phyloP scores from a whole-genome alignment of 176 grass and related monocot species.

The Ampelocalamus luodianensis region DNA sequence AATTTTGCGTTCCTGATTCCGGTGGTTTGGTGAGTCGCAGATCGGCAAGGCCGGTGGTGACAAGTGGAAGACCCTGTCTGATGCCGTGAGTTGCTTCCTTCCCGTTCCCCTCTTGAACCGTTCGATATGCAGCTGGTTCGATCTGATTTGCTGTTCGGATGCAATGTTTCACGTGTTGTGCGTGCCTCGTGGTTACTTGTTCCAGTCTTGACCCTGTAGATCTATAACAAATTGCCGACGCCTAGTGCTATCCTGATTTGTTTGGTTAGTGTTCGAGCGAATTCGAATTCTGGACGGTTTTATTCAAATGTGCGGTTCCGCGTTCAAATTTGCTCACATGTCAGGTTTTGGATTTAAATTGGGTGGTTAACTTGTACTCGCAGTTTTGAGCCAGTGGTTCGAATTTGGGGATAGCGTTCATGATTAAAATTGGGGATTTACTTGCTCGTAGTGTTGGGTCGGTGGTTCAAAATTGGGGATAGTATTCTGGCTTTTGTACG shows the following conservation, averaged over 20 bases:
- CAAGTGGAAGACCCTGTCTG: slow-evolving; percentile 89
- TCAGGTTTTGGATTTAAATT: background rate
- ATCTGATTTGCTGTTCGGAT: background rate
- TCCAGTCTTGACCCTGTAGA: background rate
- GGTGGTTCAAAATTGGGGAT: background rate
- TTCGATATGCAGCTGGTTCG: background rate
- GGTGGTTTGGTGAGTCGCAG: slow-evolving; percentile 34
- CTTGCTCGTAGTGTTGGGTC: background rate
- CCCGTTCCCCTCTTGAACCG: background rate
- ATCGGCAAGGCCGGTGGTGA: slow-evolving; percentile 93
- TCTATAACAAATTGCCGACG: background rate
- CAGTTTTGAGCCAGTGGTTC: background rate
- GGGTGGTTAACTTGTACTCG: background rate
- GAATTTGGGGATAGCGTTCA: background rate
- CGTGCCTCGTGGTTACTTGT: background rate
- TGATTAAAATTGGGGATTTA: background rate
- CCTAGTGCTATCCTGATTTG: background rate
- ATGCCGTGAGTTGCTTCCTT: slow-evolving; percentile 53
- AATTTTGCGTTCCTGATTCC: background rate
- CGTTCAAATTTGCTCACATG: background rate
- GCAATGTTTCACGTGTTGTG: no score
- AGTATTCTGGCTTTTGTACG: background rate
- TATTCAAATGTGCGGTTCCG: background rate
- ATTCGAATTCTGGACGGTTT: background rate
- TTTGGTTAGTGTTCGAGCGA: no score